Conservation (phyloP, 2,329 filamentous ascomycete genomes). For the Penicillium psychrosexuale region DNA sequence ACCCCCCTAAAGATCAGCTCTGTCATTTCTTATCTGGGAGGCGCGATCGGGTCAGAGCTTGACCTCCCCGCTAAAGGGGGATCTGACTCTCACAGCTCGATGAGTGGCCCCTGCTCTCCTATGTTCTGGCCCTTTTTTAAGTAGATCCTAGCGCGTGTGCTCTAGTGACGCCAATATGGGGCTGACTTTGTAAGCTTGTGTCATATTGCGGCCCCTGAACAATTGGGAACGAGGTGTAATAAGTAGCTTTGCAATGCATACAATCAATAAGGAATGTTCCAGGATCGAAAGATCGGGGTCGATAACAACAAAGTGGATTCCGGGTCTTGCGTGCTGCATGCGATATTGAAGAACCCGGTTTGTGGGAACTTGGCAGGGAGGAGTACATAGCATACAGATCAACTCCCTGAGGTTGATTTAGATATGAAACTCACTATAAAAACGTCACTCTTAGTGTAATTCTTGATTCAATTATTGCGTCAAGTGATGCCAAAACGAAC, state of each 20-base stretch:
- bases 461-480: constrained; percentile 3
- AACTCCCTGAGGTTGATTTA: neutral
- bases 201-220: neutral
- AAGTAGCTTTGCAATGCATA: neutral
- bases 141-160: constrained; percentile 6
- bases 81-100: constrained; percentile 13
- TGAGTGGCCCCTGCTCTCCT: constrained; percentile 16
- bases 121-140: constrained; percentile 6
- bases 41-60: constrained; percentile 11
- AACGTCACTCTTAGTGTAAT: neutral
- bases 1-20: constrained; percentile 9
- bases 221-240: neutral
- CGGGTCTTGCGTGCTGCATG: constrained; percentile 4
- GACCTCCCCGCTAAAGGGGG: constrained; percentile 11
- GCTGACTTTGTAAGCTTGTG: neutral
- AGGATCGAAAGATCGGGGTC: neutral
- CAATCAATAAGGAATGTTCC: neutral
- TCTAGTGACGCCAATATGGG: constrained; percentile 10
- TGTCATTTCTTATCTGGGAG: constrained; percentile 16
- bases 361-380: neutral
- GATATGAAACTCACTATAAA: neutral
- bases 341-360: constrained; percentile 1
- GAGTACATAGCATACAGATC: neutral
- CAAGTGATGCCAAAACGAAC: too few species aligned
- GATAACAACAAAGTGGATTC: constrained; percentile 1